Evolutionary conservation across 208 protist species (phyloP).

Genomic region (Naegleria gruberi): DNA sequence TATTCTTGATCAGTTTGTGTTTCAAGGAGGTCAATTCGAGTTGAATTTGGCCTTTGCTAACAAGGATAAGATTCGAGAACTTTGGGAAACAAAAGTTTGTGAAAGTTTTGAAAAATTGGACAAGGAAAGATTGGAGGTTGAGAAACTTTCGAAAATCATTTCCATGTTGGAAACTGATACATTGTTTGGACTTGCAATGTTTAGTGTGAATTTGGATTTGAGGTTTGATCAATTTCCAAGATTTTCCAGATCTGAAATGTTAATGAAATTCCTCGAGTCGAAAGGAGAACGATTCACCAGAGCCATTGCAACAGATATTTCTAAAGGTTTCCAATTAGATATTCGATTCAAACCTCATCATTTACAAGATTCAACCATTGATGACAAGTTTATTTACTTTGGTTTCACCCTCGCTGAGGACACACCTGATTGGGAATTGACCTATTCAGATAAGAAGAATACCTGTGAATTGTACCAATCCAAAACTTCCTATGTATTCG

Average conservation of each 20-base stretch:
- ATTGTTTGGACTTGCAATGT: neutral
- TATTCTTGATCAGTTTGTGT: too few species aligned
- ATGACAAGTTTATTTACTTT: neutral
- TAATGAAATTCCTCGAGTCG: neutral
- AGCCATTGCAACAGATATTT: neutral
- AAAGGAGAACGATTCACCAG: neutral
- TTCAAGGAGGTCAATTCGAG: too few species aligned
- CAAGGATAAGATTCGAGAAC: too few species aligned
- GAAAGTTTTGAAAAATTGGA: too few species aligned
- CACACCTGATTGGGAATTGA: neutral
- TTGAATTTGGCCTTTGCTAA: too few species aligned
- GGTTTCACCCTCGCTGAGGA: neutral
- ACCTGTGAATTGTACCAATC: neutral
- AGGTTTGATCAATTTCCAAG: neutral
- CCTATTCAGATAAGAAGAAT: neutral
- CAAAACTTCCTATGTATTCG: neutral
- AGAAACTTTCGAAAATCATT: too few species aligned
- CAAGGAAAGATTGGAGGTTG: too few species aligned
- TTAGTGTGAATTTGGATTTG: neutral
- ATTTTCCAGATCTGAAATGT: neutral
- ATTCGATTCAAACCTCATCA: neutral
- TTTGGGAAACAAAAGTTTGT: too few species aligned
- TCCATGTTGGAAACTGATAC: neutral
- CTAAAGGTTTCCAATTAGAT: neutral
- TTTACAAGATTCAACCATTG: neutral